These are phyloP conservation scores for Polygonum maritimum DNA, from an alignment of 148 eudicot genomes.

Conservation along the genomic window DNA sequence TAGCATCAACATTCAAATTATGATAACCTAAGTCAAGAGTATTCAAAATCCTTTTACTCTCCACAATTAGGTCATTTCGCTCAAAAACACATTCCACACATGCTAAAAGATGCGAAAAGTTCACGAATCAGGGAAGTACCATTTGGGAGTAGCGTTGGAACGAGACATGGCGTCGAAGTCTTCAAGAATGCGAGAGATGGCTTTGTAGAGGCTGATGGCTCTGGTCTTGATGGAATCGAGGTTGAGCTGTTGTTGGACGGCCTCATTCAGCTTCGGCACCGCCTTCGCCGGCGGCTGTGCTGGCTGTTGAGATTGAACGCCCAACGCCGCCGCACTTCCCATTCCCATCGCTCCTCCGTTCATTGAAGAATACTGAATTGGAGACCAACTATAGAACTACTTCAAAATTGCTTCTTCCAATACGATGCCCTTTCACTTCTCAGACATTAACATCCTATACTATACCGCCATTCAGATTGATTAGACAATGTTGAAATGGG, in stretches of 20 bases:
- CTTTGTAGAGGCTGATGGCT: constrained; percentile 62
- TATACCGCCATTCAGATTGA: no score
- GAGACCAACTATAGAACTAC: neutral
- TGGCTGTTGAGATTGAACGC: constrained; percentile 26
- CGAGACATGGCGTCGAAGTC: constrained; percentile 61
- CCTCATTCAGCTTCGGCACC: constrained; percentile 60
- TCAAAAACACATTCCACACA: neutral
- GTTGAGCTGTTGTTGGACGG: constrained; percentile 73
- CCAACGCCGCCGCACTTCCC: neutral
- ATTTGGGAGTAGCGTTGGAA: constrained; percentile 65
- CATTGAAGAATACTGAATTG: neutral
- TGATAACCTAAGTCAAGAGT: neutral
- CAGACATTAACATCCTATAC: no score
- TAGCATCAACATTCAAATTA: neutral
- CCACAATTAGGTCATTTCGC: neutral
- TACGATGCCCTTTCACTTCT: no score
- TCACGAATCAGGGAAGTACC: constrained; percentile 25
- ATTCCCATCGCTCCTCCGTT: constrained; percentile 6
- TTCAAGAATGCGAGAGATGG: constrained; percentile 81
- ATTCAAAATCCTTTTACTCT: neutral
- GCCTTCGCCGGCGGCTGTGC: constrained; percentile 26
- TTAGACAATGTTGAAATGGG: no score
- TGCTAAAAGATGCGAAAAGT: neutral
- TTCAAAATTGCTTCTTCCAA: neutral
- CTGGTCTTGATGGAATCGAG: constrained; percentile 78